Evolutionary conservation across 768 basidiomycete genomes (phyloP).

Genomic region (Mycena galopus): DNA sequence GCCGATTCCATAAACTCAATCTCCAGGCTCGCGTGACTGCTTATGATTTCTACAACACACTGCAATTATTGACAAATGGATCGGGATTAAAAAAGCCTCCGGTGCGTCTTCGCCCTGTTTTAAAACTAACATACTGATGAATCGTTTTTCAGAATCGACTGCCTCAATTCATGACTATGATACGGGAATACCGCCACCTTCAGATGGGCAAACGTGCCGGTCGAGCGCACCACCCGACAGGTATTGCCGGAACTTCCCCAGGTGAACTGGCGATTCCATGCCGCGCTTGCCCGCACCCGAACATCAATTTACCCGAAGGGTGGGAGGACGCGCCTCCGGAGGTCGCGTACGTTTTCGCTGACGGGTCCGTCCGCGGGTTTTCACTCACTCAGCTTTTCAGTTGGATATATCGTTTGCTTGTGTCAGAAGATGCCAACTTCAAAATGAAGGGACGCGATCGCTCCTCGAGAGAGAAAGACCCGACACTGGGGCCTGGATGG

Average conservation of each 20-base stretch:
- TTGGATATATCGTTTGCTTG: not conserved
- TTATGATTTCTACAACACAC: not conserved
- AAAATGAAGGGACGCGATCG: not conserved
- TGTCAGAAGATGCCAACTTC: not conserved
- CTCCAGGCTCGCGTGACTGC: not conserved
- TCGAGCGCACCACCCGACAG: not conserved
- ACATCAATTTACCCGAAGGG: not conserved
- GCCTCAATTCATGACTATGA: not conserved
- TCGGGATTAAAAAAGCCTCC: not conserved
- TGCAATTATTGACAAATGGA: not conserved
- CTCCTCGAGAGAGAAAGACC: too few relatives aligned
- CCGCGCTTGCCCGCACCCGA: not conserved
- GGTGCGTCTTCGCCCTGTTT: too few relatives aligned
- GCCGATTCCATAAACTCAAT: not conserved
- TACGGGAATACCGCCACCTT: not conserved
- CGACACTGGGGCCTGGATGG: not conserved
- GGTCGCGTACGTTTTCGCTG: not conserved
- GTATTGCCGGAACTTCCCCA: not conserved
- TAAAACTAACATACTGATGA: not conserved
- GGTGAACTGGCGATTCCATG: not conserved
- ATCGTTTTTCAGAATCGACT: not conserved
- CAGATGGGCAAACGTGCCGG: not conserved
- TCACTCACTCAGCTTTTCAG: not conserved
- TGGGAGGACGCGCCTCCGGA: not conserved
- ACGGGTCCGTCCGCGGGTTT: not conserved